Evolutionary conservation across 2,329 filamentous ascomycete genomes (phyloP), one percentile per base, ranked within the genome.

Genomic region (Venturia pyrina): DNA sequence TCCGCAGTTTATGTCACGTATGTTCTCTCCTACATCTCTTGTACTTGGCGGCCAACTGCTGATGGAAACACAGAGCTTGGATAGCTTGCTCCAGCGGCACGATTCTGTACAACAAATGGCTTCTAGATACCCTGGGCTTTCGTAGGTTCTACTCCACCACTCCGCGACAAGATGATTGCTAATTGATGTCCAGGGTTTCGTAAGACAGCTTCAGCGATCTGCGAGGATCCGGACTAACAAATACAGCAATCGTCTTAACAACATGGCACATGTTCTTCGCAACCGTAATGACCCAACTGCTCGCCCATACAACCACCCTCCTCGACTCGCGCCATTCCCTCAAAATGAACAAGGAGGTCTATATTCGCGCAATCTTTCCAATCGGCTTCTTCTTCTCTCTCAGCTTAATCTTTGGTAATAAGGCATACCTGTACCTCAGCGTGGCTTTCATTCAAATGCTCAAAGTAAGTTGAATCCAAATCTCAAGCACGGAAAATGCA

Each of bases 401-500:
- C 81, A 95, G 89, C 78, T 84, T 98, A 81, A 97, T 98, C 76
- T 97, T 92, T 79, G 92, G 93, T 75, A 98, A 98, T 81, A 80
- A 96, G 79, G 92, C 93, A 72, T 98, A 98, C 76, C 85, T 97
- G 65, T 96, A 97, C 79, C 86, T 98, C 68, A 95, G 89, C 70
- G 93, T 98, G 67, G 90, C 93, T 68, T 98, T 98, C 78, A 98
- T 98, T 74, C 93, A 98, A 83, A 98, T 98, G 93, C 87, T 98
- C 78, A 98, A 98, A 89, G 89, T 91, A 71, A 46, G 75, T 71
- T 19, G 6, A 3, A n/a, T 56, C 59, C 8, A 43, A 5, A 43
- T 57, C 46, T 44, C 7, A 19, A n/a, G 50, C 46, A 8, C n/a
- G 28, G 17, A 60, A 17, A 17, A 34, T 19, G 48, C n/a, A 61